Evolutionary conservation across 2,329 filamentous ascomycete genomes (phyloP).

Genomic region (Bipolaris bicolor): DNA sequence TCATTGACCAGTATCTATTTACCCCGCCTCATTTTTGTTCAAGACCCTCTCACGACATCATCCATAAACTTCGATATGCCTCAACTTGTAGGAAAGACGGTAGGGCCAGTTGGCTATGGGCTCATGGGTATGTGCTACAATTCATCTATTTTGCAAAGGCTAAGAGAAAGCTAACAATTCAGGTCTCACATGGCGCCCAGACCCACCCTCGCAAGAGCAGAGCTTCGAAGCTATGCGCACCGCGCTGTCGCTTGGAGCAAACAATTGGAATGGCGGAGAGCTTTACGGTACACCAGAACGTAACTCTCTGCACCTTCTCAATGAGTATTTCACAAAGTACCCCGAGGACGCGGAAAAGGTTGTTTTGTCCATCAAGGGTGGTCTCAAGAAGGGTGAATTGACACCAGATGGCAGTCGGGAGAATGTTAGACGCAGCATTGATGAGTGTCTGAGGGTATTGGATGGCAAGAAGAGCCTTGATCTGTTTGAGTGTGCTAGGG

Average conservation of each 20-base stretch:
- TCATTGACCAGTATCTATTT: slow-evolving; percentile 5
- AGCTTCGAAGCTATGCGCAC: slow-evolving; percentile 55
- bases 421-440: slow-evolving; percentile 53
- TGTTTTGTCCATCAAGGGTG: slow-evolving; percentile 60
- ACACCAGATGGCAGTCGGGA: slow-evolving; percentile 50
- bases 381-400: slow-evolving; percentile 43
- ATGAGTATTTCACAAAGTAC: slow-evolving; percentile 59
- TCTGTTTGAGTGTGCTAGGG: slow-evolving; percentile 56
- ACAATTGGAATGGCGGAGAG: slow-evolving; percentile 59
- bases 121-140: slow-evolving; percentile 51
- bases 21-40: slow-evolving; percentile 7
- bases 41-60: neutral
- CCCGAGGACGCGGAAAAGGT: slow-evolving; percentile 58
- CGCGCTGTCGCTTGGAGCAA: slow-evolving; percentile 51
- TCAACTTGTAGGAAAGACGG: slow-evolving; percentile 45
- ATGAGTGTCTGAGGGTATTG: slow-evolving; percentile 54
- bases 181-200: slow-evolving; percentile 56
- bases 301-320: slow-evolving; percentile 57
- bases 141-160: neutral
- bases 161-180: slow-evolving; percentile 15
- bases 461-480: slow-evolving; percentile 57
- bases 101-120: slow-evolving; percentile 54
- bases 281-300: slow-evolving; percentile 55
- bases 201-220: slow-evolving; percentile 46
- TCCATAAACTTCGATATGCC: slow-evolving; percentile 33